Evolutionary conservation across 2,329 filamentous ascomycete genomes (phyloP), one percentile per base, ranked within the genome.

Genomic region (Calonectria pseudoturangicola): DNA sequence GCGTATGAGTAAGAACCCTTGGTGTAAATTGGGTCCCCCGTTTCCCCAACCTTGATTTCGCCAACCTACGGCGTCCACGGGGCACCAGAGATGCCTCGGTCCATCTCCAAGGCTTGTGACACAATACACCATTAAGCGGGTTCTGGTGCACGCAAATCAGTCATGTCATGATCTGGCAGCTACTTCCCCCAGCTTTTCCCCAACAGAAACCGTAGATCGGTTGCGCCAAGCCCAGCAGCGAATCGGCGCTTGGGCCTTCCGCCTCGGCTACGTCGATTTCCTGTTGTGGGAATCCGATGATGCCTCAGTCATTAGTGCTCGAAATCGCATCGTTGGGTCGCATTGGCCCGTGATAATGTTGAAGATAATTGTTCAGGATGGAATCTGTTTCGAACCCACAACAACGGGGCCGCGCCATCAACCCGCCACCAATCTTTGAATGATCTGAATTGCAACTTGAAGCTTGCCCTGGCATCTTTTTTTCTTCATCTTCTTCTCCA

Each of bases 191-290:
- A 77, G 73, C 71, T 74, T 76, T 76, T 72, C 76, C 78, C 78
- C 78, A 79, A 80, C 76, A 80, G 77, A 80, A 77, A 78, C 76
- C 56, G 66, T 71, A 68, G 77, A 80, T 80, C 77, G 77, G 66
- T 64, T 64, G 71, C 72, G 75, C 78, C 76, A 80, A 79, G 77
- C 72, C 64, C 73, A 36, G 68, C 48, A 51, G 36, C 67, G 47
- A 72, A 71, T 75, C 60, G 70, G 58, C 60, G 66, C 66, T 68
- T 72, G 66, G 70, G 54, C 54, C 54, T 33, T 58, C 30, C 54
- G 21, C 70, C 58, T 51, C 51, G 50, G 39, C 56, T 45, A 9
- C n/a, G 25, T 41, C 65, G 41, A 39, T 30, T 47, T 54, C 63
- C 66, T 51, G n/a, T 12, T 36, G 33, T 36, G 33, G 33, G 10